Percentiles rank a stretch among this genome's conserved stretches.
phyloP scores from a whole-genome alignment of 2,329 filamentous ascomycete species.

The Blumeria graminis region DNA sequence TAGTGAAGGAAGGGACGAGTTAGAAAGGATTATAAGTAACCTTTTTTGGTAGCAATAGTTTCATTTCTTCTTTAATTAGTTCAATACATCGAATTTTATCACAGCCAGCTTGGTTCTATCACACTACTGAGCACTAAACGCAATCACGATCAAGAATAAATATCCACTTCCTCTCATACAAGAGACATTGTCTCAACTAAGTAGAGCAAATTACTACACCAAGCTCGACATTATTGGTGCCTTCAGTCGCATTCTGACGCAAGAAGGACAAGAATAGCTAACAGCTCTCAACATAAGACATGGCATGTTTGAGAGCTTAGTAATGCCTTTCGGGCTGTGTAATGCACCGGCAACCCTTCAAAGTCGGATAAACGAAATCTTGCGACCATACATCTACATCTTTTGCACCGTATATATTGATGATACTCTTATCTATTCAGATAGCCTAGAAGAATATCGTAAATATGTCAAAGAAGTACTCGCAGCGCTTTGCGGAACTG shows the following conservation, averaged over 20 bases:
- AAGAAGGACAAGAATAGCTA: neutral
- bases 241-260: neutral
- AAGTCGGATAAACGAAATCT: neutral
- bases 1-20: too few relatives aligned
- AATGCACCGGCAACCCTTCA: neutral
- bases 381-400: neutral
- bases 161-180: neutral
- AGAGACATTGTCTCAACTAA: neutral
- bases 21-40: too few relatives aligned
- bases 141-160: neutral
- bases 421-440: neutral
- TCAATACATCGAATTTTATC: too few relatives aligned
- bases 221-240: neutral
- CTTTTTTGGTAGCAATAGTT: too few relatives aligned
- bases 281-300: neutral
- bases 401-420: neutral
- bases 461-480: neutral
- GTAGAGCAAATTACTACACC: neutral
- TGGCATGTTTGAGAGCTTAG: neutral
- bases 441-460: neutral
- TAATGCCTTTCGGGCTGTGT: neutral
- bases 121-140: neutral
- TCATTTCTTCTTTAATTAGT: too few relatives aligned
- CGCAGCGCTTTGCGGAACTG: neutral
- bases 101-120: too few relatives aligned